Evolutionary conservation across 768 basidiomycete species (phyloP).

Genomic region (Chalciporus chontae): DNA sequence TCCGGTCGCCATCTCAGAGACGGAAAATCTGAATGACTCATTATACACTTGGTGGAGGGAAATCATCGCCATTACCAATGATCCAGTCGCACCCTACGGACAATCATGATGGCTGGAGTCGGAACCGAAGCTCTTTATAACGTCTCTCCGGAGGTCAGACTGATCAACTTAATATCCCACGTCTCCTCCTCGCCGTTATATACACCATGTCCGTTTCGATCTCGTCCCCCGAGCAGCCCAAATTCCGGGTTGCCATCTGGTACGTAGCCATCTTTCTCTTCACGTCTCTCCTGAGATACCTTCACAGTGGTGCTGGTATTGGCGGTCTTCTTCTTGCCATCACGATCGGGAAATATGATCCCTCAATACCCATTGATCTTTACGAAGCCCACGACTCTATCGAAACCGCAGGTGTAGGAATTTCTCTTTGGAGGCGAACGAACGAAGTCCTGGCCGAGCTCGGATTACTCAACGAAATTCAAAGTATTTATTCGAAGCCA

Average conservation of each 20-base stretch:
- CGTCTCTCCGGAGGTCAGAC: too few species aligned
- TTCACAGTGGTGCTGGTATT: slow-evolving; percentile 35
- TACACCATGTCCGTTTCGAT: neutral
- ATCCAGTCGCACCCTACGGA: neutral
- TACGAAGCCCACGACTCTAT: slow-evolving; percentile 46
- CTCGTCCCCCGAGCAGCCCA: neutral
- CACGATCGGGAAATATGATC: slow-evolving; percentile 33
- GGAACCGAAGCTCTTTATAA: too few species aligned
- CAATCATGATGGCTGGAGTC: neutral
- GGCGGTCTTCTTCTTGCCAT: slow-evolving; percentile 38
- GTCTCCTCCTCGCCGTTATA: neutral
- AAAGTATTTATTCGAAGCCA: slow-evolving; percentile 9
- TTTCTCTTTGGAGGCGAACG: slow-evolving; percentile 45
- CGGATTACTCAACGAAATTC: slow-evolving; percentile 37
- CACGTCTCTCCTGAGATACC: neutral
- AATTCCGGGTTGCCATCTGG: slow-evolving; percentile 25
- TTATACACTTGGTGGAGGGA: too few species aligned
- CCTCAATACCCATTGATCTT: slow-evolving; percentile 36
- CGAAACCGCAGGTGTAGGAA: slow-evolving; percentile 39
- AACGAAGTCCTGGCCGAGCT: slow-evolving; percentile 44
- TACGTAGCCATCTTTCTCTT: neutral
- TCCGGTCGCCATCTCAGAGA: too few species aligned
- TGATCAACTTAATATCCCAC: neutral
- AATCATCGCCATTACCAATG: neutral
- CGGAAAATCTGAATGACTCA: too few species aligned